Base-by-base conservation (phyloP, 2,329 filamentous ascomycete species). In the Pyrenophora seminiperda region DNA sequence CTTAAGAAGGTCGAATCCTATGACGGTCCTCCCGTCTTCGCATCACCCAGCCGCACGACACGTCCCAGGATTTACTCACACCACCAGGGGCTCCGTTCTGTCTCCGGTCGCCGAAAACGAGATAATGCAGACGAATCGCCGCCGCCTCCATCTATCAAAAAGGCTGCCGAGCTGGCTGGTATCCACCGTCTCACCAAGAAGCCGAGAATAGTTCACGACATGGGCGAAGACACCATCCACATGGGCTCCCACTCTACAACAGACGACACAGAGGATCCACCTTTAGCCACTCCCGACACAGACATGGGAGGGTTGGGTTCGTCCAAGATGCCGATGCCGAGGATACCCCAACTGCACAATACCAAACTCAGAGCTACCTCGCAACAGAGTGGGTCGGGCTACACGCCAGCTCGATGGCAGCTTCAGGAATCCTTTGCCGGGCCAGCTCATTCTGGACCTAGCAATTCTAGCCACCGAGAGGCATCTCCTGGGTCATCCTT, bases 121-220 rank as follows among this genome's bases (percentile, higher is more conserved):
- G 62, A 64, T 13, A 56, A 54, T 40, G 17, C 53, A 24, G 62
- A 64, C 15, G 61, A 62, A 5, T 77, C 77, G 7, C 74, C 78
- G 14, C 80, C 81, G 13, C 79, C 81, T 7, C 76, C 80, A 14
- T 81, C 81, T 7, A 77, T 83, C 50, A 75, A 77, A 27, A 82
- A 84, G 63, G 77, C 78, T 45, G 79, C 76, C 38, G 79, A 80
- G 68, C 71, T 76, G 47, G 77, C 73, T 32, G 76, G 75, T 54
- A 60, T 79, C 44, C 75, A 80, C 42, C 77, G 80, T 40, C 77
- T 79, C 55, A 75, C 74, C 45, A 79, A 81, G 57, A 77, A 79
- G 63, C 78, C 78, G 44, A 76, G 79, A 22, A 56, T 59, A 42
- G 66, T 61, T 31, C 62, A 64, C 9, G 62, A 61, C 5, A 61